A percentile compares a stretch with the other conserved stretches of the same genome.
Conservation (phyloP, 495 filamentous ascomycete species). For the Poronia punctata region DNA sequence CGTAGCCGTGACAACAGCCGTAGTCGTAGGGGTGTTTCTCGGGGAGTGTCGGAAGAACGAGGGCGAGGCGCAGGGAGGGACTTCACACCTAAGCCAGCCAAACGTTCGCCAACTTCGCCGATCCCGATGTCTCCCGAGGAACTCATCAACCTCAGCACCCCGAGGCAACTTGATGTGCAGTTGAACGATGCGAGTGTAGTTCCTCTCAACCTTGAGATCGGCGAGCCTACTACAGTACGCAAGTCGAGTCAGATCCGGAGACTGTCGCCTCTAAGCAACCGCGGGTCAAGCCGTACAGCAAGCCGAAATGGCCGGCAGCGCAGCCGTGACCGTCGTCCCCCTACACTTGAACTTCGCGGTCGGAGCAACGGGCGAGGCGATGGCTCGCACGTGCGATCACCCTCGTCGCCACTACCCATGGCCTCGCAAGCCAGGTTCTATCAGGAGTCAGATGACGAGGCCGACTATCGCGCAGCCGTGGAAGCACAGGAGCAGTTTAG, state of each 20-base stretch:
- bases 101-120: conserved; percentile 82
- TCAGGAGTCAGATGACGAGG: conserved; percentile 43
- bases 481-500: conserved; percentile 57
- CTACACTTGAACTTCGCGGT: conserved; percentile 48
- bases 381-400: conserved; percentile 58
- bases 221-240: conserved; percentile 36
- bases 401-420: conserved; percentile 75
- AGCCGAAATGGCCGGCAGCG: conserved; percentile 43
- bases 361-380: conserved; percentile 48
- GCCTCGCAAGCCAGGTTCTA: conserved; percentile 35
- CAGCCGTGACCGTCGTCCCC: conserved; percentile 41
- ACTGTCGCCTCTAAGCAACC: conserved; percentile 31
- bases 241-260: conserved; percentile 32
- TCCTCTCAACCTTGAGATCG: conserved; percentile 12
- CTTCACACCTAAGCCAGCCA: conserved; percentile 64
- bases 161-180: conserved; percentile 21
- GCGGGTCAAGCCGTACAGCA: conserved; percentile 30
- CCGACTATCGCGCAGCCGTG: conserved; percentile 53
- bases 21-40: conserved; percentile 41
- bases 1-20: conserved; percentile 44
- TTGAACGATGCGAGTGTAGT: conserved; percentile 9
- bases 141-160: conserved; percentile 50
- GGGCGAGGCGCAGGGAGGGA: conserved; percentile 58
- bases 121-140: conserved; percentile 90
- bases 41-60: conserved; percentile 62